Evolutionary conservation across 768 basidiomycete genomes (phyloP).

Genomic region (Psilocybe cubensis): DNA sequence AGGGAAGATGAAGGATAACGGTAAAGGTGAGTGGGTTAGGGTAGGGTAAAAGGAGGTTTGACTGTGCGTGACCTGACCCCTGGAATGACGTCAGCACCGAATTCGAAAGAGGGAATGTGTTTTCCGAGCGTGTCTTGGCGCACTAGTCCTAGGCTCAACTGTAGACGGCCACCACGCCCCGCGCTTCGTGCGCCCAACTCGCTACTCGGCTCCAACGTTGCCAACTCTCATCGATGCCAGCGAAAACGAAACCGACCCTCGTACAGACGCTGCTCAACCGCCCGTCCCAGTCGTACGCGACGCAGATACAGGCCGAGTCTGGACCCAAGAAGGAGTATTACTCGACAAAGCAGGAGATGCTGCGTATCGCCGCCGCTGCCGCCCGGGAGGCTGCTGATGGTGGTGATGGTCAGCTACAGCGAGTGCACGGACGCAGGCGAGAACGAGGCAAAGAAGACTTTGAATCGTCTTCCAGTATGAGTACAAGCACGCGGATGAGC

Average conservation of each 20-base stretch:
- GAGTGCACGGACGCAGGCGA: not conserved
- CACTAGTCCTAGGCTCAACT: no score
- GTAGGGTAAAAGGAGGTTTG: no score
- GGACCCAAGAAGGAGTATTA: slow-evolving; percentile 46
- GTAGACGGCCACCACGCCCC: no score
- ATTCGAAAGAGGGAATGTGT: not conserved
- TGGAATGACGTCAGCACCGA: not conserved
- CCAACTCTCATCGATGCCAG: not conserved
- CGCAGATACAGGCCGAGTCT: slow-evolving; percentile 14
- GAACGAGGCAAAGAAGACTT: not conserved
- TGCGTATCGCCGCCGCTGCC: slow-evolving; percentile 46
- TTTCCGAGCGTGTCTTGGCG: not conserved
- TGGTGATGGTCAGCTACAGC: not conserved
- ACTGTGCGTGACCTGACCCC: not conserved
- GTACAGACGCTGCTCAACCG: slow-evolving; percentile 60
- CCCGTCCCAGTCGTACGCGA: slow-evolving; percentile 66
- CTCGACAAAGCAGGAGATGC: slow-evolving; percentile 53
- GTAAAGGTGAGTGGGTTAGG: no score
- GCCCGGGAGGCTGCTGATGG: slow-evolving; percentile 5
- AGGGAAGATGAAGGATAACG: no score
- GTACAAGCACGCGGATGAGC: not conserved
- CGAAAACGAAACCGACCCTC: slow-evolving; percentile 35
- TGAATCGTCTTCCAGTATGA: not conserved
- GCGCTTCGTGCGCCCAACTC: not conserved
- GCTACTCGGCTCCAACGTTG: not conserved